Conservation (phyloP, 2,329 filamentous ascomycete species). For the Neonectria ditissima region DNA sequence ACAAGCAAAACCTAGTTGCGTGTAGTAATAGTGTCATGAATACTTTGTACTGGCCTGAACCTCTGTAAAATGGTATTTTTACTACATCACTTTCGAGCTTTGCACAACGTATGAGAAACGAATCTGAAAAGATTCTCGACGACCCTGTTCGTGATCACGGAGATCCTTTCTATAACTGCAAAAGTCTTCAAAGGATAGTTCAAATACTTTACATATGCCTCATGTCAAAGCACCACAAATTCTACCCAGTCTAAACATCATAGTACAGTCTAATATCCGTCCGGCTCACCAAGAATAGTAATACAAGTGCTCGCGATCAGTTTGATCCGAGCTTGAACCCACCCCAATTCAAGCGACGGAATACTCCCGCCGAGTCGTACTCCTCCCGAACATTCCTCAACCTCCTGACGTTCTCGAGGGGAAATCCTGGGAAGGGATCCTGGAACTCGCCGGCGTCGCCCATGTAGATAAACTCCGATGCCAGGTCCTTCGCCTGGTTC, state of each 20-base stretch:
- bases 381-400: neutral
- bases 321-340: conserved; percentile 20
- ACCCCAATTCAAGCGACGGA: conserved; percentile 16
- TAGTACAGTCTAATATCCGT: no score
- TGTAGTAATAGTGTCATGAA: neutral
- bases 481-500: conserved; percentile 44
- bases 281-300: no score
- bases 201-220: no score
- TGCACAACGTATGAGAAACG: neutral
- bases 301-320: neutral
- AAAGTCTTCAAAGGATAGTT: no score
- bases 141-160: no score
- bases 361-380: conserved; percentile 17
- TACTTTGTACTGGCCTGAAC: neutral
- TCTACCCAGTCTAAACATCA: no score
- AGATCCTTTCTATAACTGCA: no score
- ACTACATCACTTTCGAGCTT: neutral
- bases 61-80: neutral
- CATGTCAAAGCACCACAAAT: no score
- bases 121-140: no score
- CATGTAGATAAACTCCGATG: conserved; percentile 18
- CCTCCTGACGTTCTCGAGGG: neutral
- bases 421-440: conserved; percentile 6
- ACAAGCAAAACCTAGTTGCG: neutral
- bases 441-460: conserved; percentile 26